These are phyloP conservation scores for Sideroxylon spinosum DNA, from an alignment of 179 eudicot species.

Conservation along the genomic window DNA sequence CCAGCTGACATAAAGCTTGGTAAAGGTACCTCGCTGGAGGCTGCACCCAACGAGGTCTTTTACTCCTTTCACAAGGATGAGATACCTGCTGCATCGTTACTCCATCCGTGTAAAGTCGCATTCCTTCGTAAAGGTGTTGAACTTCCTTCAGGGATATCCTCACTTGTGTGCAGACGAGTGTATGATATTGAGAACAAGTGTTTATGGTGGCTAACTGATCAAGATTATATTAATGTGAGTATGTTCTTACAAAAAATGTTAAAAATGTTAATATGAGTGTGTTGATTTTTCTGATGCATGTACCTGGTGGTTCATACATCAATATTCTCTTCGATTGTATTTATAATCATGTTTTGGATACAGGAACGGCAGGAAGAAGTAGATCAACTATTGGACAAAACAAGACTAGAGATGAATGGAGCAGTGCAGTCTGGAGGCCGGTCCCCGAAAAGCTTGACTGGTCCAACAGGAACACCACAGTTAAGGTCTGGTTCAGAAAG, in stretches of 20 bases:
- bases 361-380: slow-evolving; percentile 87
- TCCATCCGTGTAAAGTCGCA: slow-evolving; percentile 98
- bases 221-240: slow-evolving; percentile 64
- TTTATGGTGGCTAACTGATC: slow-evolving; percentile 94
- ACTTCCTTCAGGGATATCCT: slow-evolving; percentile 75
- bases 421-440: slow-evolving; percentile 41
- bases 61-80: slow-evolving; percentile 94
- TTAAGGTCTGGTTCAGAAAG: slow-evolving; percentile 61
- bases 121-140: slow-evolving; percentile 89
- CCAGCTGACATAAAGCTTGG: slow-evolving; percentile 74
- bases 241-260: too few species aligned
- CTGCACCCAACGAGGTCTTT: slow-evolving; percentile 93
- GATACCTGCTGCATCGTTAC: slow-evolving; percentile 85
- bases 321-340: neutral
- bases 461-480: slow-evolving; percentile 49
- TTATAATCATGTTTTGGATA: slow-evolving; percentile 7
- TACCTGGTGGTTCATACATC: neutral
- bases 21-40: slow-evolving; percentile 58
- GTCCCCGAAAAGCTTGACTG: slow-evolving; percentile 69
- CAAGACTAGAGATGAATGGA: slow-evolving; percentile 66
- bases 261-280: slow-evolving; percentile 21
- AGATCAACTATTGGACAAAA: slow-evolving; percentile 54
- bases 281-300: neutral
- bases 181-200: slow-evolving; percentile 74
- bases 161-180: slow-evolving; percentile 87